Percentiles rank a stretch among this genome's conserved stretches.
These are phyloP conservation scores for Shiraia bambusicola DNA, from an alignment of 2,329 filamentous ascomycete species.

Conservation along the genomic window DNA sequence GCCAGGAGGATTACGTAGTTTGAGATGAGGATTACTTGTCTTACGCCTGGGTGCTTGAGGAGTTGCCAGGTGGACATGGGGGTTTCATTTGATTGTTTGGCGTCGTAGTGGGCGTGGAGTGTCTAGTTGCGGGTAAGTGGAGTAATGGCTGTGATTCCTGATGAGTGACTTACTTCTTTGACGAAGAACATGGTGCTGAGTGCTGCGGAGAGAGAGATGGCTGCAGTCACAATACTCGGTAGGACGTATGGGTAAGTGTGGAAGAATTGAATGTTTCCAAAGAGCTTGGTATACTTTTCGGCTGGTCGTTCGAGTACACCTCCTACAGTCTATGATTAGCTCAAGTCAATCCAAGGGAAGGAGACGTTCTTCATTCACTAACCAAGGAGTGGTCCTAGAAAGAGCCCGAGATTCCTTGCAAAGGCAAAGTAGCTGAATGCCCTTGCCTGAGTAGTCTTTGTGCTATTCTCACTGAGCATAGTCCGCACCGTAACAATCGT, in stretches of 20 bases:
- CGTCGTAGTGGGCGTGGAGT: slow-evolving; percentile 28
- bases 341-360: not conserved
- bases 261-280: slow-evolving; percentile 61
- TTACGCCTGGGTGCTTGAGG: slow-evolving; percentile 64
- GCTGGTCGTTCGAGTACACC: slow-evolving; percentile 69
- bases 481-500: slow-evolving; percentile 73
- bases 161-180: slow-evolving; percentile 53
- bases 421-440: slow-evolving; percentile 80
- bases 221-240: slow-evolving; percentile 60
- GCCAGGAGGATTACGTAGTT: slow-evolving; percentile 68
- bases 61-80: slow-evolving; percentile 56
- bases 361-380: not conserved
- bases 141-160: not conserved
- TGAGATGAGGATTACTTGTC: slow-evolving; percentile 66
- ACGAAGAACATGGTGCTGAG: slow-evolving; percentile 58
- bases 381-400: slow-evolving; percentile 67
- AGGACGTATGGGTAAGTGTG: slow-evolving; percentile 66
- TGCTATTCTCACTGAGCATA: slow-evolving; percentile 75
- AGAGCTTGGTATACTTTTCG: slow-evolving; percentile 60
- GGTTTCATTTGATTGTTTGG: slow-evolving; percentile 21
- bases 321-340: slow-evolving; percentile 47
- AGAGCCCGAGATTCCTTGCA: slow-evolving; percentile 70
- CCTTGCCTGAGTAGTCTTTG: slow-evolving; percentile 67
- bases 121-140: slow-evolving; percentile 25
- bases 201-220: slow-evolving; percentile 57